Conservation (phyloP, 192 early-diverging fungal genomes). For the Gaertneriomyces sp. region DNA sequence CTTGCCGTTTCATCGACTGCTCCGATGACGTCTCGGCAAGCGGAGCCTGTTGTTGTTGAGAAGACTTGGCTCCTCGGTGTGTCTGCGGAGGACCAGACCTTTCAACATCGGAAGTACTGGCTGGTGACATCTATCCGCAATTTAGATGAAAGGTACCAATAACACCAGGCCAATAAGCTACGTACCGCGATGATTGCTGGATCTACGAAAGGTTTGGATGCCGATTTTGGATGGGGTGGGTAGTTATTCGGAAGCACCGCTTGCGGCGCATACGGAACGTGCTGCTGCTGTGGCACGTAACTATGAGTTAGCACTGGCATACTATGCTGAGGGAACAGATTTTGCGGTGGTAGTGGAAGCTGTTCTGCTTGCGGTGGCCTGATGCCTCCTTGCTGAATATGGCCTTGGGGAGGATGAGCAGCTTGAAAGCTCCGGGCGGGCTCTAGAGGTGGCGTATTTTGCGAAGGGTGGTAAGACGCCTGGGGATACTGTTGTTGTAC, state of each 20-base stretch:
- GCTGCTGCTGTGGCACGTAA: slow-evolving; percentile 1
- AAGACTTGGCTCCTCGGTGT: too few relatives aligned
- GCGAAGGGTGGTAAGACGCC: not conserved
- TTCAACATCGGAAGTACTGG: too few relatives aligned
- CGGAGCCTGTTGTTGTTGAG: too few relatives aligned
- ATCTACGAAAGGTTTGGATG: slow-evolving; percentile 39
- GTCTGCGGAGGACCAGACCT: too few relatives aligned
- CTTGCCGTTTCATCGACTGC: too few relatives aligned
- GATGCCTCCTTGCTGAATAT: not conserved
- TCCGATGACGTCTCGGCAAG: too few relatives aligned
- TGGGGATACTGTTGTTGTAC: not conserved
- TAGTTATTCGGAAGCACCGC: not conserved
- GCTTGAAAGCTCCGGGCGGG: too few relatives aligned
- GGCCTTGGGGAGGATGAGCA: too few relatives aligned
- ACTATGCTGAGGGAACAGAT: slow-evolving; percentile 1
- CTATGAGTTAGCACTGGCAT: not conserved
- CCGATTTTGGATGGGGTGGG: not conserved
- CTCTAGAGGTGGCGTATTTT: not conserved
- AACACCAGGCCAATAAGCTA: not conserved
- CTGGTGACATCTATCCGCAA: too few relatives aligned
- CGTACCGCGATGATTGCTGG: slow-evolving; percentile 60
- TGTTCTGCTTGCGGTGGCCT: slow-evolving; percentile 1
- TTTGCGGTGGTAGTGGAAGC: slow-evolving; percentile 1
- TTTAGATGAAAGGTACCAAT: too few relatives aligned
- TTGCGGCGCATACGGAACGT: not conserved